phyloP scores from a whole-genome alignment of 768 basidiomycete species.

The Dioszegia aurantiaca region DNA sequence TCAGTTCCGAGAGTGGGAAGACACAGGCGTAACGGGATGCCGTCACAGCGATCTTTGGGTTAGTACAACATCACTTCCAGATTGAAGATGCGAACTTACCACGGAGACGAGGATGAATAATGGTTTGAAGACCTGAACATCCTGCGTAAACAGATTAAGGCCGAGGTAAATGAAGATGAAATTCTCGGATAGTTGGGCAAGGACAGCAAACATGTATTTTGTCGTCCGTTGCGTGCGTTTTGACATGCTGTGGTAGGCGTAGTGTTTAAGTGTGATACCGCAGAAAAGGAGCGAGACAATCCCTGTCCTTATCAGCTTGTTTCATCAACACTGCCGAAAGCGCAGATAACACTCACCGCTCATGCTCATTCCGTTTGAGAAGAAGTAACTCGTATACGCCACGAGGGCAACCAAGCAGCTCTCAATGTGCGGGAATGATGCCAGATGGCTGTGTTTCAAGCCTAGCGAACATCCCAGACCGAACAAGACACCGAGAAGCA shows the following conservation, averaged over 20 bases:
- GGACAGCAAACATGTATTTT: conserved; percentile 91
- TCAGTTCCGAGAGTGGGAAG: conserved; percentile 88
- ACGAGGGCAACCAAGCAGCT: conserved; percentile 91
- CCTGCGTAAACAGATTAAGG: conserved; percentile 91
- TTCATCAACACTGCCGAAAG: too few relatives aligned
- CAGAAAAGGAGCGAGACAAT: conserved; percentile 98
- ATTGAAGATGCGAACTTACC: conserved; percentile 48
- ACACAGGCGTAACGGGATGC: conserved; percentile 94
- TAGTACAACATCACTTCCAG: too few relatives aligned
- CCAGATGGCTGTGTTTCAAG: conserved; percentile 88
- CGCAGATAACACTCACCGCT: conserved; percentile 55
- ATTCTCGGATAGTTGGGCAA: conserved; percentile 93
- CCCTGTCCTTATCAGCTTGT: too few relatives aligned
- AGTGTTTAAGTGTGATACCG: conserved; percentile 98
- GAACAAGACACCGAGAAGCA: conserved; percentile 87
- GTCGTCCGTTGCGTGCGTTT: conserved; percentile 86
- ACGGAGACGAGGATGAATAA: conserved; percentile 89
- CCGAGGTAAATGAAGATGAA: conserved; percentile 99
- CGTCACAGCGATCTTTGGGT: conserved; percentile 66
- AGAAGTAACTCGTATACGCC: conserved; percentile 97
- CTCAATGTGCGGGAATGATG: conserved; percentile 79
- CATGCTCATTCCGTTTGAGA: conserved; percentile 93
- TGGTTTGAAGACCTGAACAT: conserved; percentile 85
- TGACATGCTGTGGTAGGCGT: conserved; percentile 99
- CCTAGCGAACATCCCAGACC: conserved; percentile 87